These are phyloP conservation scores for Calonectria multiphialidica DNA, from an alignment of 2,329 filamentous ascomycete species.

Conservation along the genomic window DNA sequence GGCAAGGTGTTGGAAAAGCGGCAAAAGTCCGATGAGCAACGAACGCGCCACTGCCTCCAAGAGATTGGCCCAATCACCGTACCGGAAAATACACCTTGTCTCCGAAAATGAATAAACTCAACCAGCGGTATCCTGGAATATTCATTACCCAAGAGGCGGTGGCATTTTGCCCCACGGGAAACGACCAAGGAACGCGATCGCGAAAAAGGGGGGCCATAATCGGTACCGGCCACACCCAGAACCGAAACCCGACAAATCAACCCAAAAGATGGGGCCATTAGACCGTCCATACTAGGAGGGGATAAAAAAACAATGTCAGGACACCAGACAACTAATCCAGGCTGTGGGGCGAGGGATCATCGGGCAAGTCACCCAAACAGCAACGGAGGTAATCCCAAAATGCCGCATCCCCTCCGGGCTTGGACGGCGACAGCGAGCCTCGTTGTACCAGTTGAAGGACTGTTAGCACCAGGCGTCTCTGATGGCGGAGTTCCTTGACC, in stretches of 20 bases:
- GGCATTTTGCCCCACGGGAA: not conserved
- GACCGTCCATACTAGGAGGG: not conserved
- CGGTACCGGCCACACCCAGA: not conserved
- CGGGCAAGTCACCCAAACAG: slow-evolving; percentile 12
- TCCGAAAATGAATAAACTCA: not conserved
- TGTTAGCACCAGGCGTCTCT: slow-evolving; percentile 10
- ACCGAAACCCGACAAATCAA: not conserved
- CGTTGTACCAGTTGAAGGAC: slow-evolving; percentile 13
- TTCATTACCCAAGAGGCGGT: not conserved
- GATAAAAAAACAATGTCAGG: not conserved
- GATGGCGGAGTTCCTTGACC: slow-evolving; percentile 21
- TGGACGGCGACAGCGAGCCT: slow-evolving; percentile 9
- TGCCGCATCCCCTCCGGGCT: slow-evolving; percentile 16
- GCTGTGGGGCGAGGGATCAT: not conserved
- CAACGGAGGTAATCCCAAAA: slow-evolving; percentile 17
- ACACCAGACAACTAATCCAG: not conserved
- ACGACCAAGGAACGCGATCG: not conserved
- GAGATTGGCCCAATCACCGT: not conserved
- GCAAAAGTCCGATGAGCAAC: not conserved
- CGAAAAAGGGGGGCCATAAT: not conserved
- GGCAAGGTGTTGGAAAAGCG: not conserved
- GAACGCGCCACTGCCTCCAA: not conserved
- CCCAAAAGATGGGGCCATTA: not conserved
- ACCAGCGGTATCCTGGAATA: not conserved
- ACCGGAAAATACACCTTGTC: not conserved